Evolutionary conservation across 2,329 filamentous ascomycete genomes (phyloP).

Genomic region (Pseudogymnoascus sp.): DNA sequence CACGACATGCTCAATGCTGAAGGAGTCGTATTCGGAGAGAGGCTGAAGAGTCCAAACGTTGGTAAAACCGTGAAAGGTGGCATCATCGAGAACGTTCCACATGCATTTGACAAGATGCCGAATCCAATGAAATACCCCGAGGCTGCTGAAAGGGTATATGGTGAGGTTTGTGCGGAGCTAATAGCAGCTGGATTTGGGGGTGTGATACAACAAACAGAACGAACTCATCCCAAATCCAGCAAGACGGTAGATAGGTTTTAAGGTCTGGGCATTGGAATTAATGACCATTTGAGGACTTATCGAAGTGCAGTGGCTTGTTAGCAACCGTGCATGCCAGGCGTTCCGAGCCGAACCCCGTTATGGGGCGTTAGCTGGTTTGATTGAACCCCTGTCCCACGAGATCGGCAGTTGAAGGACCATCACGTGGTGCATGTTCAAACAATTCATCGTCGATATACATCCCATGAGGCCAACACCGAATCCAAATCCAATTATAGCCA

Average conservation of each 20-base stretch:
- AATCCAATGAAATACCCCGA: conserved; percentile 44
- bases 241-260: not conserved
- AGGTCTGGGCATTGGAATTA: not conserved
- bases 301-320: not conserved
- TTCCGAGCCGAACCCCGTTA: not conserved
- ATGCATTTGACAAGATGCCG: conserved; percentile 62
- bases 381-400: not conserved
- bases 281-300: not conserved
- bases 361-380: not conserved
- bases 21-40: conserved; percentile 52
- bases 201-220: not conserved
- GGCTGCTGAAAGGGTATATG: conserved; percentile 25
- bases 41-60: conserved; percentile 41
- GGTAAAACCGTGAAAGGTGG: conserved; percentile 52
- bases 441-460: not conserved
- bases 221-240: not conserved
- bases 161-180: conserved; percentile 27
- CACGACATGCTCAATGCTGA: conserved; percentile 58
- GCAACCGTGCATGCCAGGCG: not conserved
- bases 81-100: conserved; percentile 51
- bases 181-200: conserved; percentile 5
- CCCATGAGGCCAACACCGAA: too few relatives aligned
- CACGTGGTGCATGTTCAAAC: not conserved
- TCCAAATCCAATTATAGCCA: not conserved
- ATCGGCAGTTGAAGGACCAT: not conserved